These are phyloP conservation scores for Corinectria fuckeliana DNA, from an alignment of 2,329 filamentous ascomycete genomes.

Conservation along the genomic window DNA sequence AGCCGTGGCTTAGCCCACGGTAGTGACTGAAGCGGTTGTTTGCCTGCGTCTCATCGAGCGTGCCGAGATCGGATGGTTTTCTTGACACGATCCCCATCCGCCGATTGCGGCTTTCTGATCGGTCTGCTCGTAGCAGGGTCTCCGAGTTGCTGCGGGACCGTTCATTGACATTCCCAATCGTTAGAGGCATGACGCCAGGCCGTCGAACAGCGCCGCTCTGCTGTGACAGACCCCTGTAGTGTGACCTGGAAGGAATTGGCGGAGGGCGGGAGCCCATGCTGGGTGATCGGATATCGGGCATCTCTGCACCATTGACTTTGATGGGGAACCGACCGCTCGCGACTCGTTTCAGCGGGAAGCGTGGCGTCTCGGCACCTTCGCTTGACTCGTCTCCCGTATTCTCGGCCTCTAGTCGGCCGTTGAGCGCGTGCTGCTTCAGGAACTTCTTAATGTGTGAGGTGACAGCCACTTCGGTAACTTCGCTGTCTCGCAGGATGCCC, in stretches of 20 bases:
- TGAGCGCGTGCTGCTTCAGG: constrained; percentile 59
- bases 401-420: constrained; percentile 61
- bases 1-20: constrained; percentile 71
- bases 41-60: constrained; percentile 66
- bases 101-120: constrained; percentile 61
- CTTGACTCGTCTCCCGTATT: constrained; percentile 67
- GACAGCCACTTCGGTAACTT: constrained; percentile 66
- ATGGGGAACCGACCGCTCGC: constrained; percentile 71
- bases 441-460: constrained; percentile 69
- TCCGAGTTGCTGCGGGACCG: constrained; percentile 71
- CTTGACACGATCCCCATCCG: constrained; percentile 70
- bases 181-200: constrained; percentile 74
- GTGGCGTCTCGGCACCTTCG: constrained; percentile 81
- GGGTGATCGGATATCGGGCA: constrained; percentile 72
- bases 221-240: constrained; percentile 77
- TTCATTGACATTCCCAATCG: constrained; percentile 74
- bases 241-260: constrained; percentile 77
- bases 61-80: constrained; percentile 66
- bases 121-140: constrained; percentile 60
- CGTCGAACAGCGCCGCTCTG: constrained; percentile 69
- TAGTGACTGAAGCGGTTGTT: constrained; percentile 72
- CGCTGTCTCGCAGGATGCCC: constrained; percentile 60
- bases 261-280: constrained; percentile 67
- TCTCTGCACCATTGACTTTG: constrained; percentile 76
- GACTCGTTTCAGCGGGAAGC: constrained; percentile 68